These are phyloP conservation scores for Evernia prunastri DNA, from an alignment of 495 filamentous ascomycete species.

Conservation along the genomic window DNA sequence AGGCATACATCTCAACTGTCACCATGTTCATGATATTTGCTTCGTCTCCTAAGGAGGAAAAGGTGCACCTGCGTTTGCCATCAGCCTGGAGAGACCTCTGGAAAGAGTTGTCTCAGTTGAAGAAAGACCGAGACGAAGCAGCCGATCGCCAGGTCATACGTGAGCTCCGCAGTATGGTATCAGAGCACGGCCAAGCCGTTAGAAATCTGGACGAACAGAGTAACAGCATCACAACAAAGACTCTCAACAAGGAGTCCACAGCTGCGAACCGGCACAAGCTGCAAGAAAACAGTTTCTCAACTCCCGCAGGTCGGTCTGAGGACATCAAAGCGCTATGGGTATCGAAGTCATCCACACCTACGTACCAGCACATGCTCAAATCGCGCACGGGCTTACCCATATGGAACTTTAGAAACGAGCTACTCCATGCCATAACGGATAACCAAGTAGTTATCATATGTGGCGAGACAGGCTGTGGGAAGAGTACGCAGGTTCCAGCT, in stretches of 20 bases:
- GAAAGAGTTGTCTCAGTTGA: conserved; percentile 64
- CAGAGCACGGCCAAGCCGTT: conserved; percentile 28
- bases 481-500: conserved; percentile 92
- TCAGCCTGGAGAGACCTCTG: conserved; percentile 78
- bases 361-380: conserved; percentile 45
- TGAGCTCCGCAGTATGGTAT: conserved; percentile 54
- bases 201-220: not conserved
- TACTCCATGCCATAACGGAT: conserved; percentile 62
- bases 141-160: conserved; percentile 59
- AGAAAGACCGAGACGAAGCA: conserved; percentile 61
- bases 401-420: conserved; percentile 72
- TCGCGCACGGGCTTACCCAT: conserved; percentile 74
- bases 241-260: not conserved
- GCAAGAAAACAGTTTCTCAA: conserved; percentile 3
- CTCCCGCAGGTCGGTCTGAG: conserved; percentile 39
- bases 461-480: conserved; percentile 93
- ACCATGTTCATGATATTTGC: conserved; percentile 76
- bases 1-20: conserved; percentile 74
- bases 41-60: conserved; percentile 73
- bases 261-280: not conserved
- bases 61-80: conserved; percentile 71
- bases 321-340: conserved; percentile 60
- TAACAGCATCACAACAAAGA: not conserved
- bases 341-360: conserved; percentile 55
- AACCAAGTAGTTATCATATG: conserved; percentile 85